Evolutionary conservation across 2,329 filamentous ascomycete genomes (phyloP).

Genomic region (Thielaviopsis musarum): DNA sequence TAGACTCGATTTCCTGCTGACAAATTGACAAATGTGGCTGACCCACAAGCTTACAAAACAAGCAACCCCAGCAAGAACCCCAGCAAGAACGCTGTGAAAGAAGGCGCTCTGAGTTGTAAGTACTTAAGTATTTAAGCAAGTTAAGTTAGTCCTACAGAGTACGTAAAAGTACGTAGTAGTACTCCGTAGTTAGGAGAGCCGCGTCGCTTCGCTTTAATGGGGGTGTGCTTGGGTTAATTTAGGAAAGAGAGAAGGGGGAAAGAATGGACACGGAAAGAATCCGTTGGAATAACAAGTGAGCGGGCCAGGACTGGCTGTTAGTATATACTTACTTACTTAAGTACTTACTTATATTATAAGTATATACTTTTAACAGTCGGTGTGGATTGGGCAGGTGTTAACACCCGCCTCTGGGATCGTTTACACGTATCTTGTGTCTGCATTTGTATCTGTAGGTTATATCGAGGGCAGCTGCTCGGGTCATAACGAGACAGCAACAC

Average conservation of each 20-base stretch:
- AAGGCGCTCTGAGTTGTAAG: no score
- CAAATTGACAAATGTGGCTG: constrained; percentile 13
- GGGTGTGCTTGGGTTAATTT: no score
- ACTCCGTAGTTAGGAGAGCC: no score
- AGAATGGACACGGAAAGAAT: neutral
- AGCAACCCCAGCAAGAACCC: neutral
- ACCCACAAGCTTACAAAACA: neutral
- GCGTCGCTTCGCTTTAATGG: no score
- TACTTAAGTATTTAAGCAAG: no score
- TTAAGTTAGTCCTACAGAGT: no score
- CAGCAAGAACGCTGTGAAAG: no score
- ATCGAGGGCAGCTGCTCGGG: neutral
- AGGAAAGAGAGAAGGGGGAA: neutral
- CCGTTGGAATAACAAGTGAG: neutral
- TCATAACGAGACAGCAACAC: neutral
- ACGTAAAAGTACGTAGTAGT: no score
- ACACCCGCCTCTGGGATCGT: neutral
- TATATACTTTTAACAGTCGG: no score
- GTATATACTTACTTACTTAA: no score
- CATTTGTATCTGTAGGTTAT: neutral
- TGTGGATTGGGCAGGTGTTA: neutral
- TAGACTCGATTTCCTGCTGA: constrained; percentile 11
- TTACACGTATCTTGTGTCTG: neutral
- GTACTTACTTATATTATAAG: neutral
- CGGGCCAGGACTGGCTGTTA: neutral